Percentiles rank a stretch among this genome's conserved stretches.
phyloP scores from a whole-genome alignment of 2,329 filamentous ascomycete genomes.

The Knoxdaviesia proteae region DNA sequence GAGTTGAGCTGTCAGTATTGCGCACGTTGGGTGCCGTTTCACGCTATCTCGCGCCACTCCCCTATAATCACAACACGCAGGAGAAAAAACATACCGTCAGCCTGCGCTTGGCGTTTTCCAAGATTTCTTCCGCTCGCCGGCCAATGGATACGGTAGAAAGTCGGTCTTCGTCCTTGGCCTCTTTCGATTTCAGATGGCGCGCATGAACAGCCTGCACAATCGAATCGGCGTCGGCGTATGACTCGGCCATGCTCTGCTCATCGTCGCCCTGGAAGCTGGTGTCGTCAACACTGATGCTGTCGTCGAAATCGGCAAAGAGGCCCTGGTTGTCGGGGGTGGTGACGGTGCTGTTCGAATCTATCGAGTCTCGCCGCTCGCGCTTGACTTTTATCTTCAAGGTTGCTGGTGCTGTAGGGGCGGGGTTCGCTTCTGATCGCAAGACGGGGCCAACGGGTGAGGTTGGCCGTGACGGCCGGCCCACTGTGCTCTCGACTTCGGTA shows the following conservation, averaged over 20 bases:
- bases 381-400: constrained; percentile 23
- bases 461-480: constrained; percentile 19
- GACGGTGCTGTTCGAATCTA: constrained; percentile 40
- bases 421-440: constrained; percentile 9
- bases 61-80: background rate
- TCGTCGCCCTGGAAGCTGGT: constrained; percentile 47
- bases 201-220: constrained; percentile 9
- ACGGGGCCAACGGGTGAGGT: constrained; percentile 13
- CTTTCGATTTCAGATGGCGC: constrained; percentile 9
- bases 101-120: constrained; percentile 79
- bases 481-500: constrained; percentile 29
- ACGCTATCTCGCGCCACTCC: no score
- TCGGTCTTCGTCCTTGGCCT: constrained; percentile 27
- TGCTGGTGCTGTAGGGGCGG: constrained; percentile 4
- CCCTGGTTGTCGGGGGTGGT: constrained; percentile 26
- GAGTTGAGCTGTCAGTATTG: constrained; percentile 7
- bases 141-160: constrained; percentile 59
- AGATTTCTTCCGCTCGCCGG: constrained; percentile 68
- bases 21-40: background rate
- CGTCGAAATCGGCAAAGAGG: constrained; percentile 41
- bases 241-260: constrained; percentile 42
- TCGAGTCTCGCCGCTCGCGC: constrained; percentile 29
- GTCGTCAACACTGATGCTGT: constrained; percentile 39
- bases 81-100: constrained; percentile 44
- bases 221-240: constrained; percentile 25